phyloP scores from a whole-genome alignment of 768 basidiomycete species.

The Panaeolus cyanescens region DNA sequence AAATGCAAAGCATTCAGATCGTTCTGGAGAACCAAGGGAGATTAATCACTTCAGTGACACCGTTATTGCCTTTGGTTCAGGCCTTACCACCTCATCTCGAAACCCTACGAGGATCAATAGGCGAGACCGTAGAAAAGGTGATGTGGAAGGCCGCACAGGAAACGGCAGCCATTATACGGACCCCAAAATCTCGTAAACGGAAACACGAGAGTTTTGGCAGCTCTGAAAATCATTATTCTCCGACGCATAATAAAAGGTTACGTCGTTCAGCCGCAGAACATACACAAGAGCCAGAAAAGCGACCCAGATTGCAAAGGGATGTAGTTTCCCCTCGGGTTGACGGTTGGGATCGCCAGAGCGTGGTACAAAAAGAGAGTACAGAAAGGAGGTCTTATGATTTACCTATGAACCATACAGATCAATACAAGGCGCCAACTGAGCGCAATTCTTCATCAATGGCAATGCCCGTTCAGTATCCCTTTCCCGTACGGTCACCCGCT shows the following conservation, averaged over 20 bases:
- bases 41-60: slow-evolving; percentile 54
- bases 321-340: too few relatives aligned
- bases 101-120: slow-evolving; percentile 33
- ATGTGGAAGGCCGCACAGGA: background rate
- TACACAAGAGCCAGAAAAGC: background rate
- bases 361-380: too few relatives aligned
- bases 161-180: too few relatives aligned
- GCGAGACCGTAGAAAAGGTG: slow-evolving; percentile 22
- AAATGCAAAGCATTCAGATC: slow-evolving; percentile 56
- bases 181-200: slow-evolving; percentile 7
- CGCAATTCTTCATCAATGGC: too few relatives aligned
- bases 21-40: slow-evolving; percentile 65
- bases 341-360: too few relatives aligned
- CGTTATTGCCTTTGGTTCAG: slow-evolving; percentile 63
- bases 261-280: background rate
- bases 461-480: too few relatives aligned
- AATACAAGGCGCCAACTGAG: too few relatives aligned
- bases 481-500: too few relatives aligned
- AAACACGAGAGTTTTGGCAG: background rate
- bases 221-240: background rate
- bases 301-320: background rate
- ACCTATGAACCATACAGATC: too few relatives aligned
- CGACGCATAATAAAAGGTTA: background rate
- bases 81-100: slow-evolving; percentile 61
- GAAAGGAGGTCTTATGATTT: too few relatives aligned